Base-by-base conservation (phyloP, 1,139 yeast species). In the Pichia sp. region DNA sequence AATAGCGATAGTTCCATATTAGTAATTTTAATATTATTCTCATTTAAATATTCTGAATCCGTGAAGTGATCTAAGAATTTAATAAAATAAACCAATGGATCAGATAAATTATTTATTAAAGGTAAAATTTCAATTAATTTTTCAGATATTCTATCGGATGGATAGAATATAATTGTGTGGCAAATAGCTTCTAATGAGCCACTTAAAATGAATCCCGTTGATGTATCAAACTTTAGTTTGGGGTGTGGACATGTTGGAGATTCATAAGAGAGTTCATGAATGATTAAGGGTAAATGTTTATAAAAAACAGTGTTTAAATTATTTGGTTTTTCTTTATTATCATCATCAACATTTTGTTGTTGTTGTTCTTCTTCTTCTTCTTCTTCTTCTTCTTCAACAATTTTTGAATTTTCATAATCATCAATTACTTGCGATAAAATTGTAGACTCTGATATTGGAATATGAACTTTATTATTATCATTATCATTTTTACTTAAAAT, bases 111-210 rank as follows among this genome's bases (percentile, higher is more conserved):
- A 25, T 86, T 85, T 53, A 85, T 71, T 39, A 88, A 65, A 0
- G 96, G 96, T 46, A 88, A 67, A 14, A 83, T 73, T 44, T 77
- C 67, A 29, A 85, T 70, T 7, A 86, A 69, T 29, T 53, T 58
- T 18, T 55, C 56, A 19, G 62, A 55, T 13, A 60, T 56, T 28
- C 60, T 48, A 14, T 52, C 58, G 28, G 61, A 60, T 39, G 72
- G 70, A 58, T 72, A 74, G 67, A 87, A 87, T 9, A 88, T 67
- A 36, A 87, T 72, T 13, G 87, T 80, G 66, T 89, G 96, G 55
- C 90, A 77, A 44, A 89, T 73, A 43, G 90, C 78, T 64, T 88
- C 96, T 19, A 81, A 66, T 1, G 88, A 66, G 18, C 86, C 86
- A 30, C 74, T 72, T 13, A 73, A 59, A 49, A 77, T 72, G 53